phyloP scores from a whole-genome alignment of 768 basidiomycete species.

The Xerocomus brunneocitrinus region DNA sequence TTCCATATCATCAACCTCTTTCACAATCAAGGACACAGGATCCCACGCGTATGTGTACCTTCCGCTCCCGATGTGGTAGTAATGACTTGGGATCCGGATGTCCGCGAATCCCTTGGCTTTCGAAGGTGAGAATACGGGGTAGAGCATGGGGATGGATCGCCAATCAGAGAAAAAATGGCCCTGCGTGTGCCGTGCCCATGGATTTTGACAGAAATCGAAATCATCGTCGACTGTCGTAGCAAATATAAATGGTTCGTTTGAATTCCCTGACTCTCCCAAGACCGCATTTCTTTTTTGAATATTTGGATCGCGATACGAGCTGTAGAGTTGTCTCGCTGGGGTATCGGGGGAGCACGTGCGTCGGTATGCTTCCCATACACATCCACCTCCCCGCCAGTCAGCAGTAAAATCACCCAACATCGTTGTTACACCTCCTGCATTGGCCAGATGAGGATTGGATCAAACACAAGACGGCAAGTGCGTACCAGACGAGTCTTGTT shows the following conservation, averaged over 20 bases:
- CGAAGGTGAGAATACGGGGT: constrained; percentile 92
- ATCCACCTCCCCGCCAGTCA: constrained; percentile 82
- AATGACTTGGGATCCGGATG: constrained; percentile 92
- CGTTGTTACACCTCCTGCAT: constrained; percentile 44
- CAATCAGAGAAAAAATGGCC: constrained; percentile 98
- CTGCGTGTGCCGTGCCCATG: constrained; percentile 84
- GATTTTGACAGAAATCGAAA: constrained; percentile 74
- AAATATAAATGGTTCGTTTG: constrained; percentile 63
- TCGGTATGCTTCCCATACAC: constrained; percentile 91
- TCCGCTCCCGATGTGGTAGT: constrained; percentile 82
- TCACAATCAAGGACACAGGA: constrained; percentile 63
- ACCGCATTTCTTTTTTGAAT: constrained; percentile 25
- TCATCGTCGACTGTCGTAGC: constrained; percentile 17
- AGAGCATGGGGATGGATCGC: constrained; percentile 81
- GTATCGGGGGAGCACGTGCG: constrained; percentile 79
- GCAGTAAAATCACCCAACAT: constrained; percentile 64
- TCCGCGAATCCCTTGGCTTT: constrained; percentile 83
- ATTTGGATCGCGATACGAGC: constrained; percentile 58
- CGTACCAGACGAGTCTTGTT: constrained; percentile 32
- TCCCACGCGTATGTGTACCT: constrained; percentile 93
- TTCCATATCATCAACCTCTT: constrained; percentile 46
- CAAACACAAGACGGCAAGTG: not conserved
- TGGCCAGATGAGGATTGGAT: not conserved
- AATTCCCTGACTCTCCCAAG: constrained; percentile 19
- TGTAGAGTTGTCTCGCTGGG: constrained; percentile 78